A percentile compares a stretch with the other conserved stretches of the same genome.
These are phyloP conservation scores for Barnettozyma botsteinii DNA, from an alignment of 805 yeast species.

Conservation along the genomic window DNA sequence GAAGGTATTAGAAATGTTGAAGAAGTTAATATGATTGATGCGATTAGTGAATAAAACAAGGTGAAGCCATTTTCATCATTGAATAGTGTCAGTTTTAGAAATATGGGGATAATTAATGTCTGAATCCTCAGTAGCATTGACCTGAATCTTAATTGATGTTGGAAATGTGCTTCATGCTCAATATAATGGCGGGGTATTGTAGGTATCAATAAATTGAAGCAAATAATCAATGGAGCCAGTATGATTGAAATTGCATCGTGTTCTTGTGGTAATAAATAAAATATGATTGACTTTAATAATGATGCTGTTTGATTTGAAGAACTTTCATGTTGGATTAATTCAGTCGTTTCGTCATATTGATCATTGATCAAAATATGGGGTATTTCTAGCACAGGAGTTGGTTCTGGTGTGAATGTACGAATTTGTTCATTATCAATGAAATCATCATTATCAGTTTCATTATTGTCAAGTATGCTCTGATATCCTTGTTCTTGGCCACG, in stretches of 20 bases:
- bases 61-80: background rate
- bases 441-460: background rate
- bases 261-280: background rate
- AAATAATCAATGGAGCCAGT: conserved; percentile 1
- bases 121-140: background rate
- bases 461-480: too few species aligned
- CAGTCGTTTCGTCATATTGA: background rate
- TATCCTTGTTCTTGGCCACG: too few species aligned
- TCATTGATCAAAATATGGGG: conserved; percentile 4
- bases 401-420: background rate
- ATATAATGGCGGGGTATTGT: background rate
- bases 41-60: background rate
- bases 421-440: background rate
- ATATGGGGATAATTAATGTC: background rate
- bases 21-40: background rate
- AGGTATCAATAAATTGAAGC: conserved; percentile 7
- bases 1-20: background rate
- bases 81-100: background rate
- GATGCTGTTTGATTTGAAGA: background rate
- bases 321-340: background rate
- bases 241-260: background rate
- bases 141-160: background rate
- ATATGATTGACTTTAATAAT: background rate
- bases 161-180: background rate
- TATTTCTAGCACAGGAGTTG: too few species aligned